Conservation (phyloP, 1,139 yeast species). For the Ogataea hybrid region DNA sequence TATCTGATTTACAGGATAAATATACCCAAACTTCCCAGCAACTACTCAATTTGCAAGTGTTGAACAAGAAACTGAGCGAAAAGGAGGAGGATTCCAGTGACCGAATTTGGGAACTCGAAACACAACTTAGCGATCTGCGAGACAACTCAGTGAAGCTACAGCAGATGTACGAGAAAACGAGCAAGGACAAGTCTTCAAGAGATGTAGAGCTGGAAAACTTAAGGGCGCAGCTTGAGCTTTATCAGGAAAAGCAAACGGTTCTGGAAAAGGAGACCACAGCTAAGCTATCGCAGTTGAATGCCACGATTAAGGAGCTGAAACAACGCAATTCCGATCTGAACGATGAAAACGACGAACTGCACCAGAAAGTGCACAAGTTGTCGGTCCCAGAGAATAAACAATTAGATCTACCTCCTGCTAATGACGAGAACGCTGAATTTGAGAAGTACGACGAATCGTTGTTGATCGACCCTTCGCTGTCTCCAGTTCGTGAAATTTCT, state of each 20-base stretch:
- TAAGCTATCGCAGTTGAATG: conserved; percentile 36
- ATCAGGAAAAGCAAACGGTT: conserved; percentile 41
- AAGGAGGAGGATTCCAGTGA: conserved; percentile 49
- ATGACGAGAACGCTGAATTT: conserved; percentile 14
- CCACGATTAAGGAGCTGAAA: conserved; percentile 47
- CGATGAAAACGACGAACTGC: conserved; percentile 61
- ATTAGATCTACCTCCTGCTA: background rate
- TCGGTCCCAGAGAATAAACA: background rate
- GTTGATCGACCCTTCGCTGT: conserved; percentile 34
- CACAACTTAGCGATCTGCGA: conserved; percentile 21
- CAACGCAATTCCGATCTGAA: conserved; percentile 53
- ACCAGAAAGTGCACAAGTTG: conserved; percentile 40
- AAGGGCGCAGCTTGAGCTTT: conserved; percentile 50
- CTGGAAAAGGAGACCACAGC: conserved; percentile 39
- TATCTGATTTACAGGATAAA: conserved; percentile 40
- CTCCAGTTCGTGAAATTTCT: conserved; percentile 46
- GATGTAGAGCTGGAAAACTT: conserved; percentile 29
- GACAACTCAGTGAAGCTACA: conserved; percentile 17
- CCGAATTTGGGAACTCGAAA: conserved; percentile 69
- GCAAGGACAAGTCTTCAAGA: conserved; percentile 32
- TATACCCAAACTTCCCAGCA: conserved; percentile 36
- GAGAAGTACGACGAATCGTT: conserved; percentile 28
- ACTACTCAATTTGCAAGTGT: conserved; percentile 29
- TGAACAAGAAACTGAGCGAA: conserved; percentile 37
- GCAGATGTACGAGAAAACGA: conserved; percentile 33